Evolutionary conservation across 495 filamentous ascomycete species (phyloP).

Genomic region (Lepraria neglecta): DNA sequence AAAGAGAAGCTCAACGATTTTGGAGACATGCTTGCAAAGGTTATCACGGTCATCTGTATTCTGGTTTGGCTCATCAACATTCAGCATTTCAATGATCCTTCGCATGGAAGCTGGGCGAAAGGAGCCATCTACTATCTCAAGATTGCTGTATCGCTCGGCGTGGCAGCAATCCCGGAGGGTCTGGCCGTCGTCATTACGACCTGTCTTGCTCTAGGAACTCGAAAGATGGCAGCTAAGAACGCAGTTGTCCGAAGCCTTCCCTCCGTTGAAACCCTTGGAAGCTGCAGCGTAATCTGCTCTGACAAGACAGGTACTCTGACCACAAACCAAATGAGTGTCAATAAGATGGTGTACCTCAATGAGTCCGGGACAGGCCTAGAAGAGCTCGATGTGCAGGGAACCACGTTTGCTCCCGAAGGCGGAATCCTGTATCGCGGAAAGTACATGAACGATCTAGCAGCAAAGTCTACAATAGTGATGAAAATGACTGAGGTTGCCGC

Average conservation of each 20-base stretch:
- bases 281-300: slow-evolving; percentile 99
- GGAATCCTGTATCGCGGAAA: slow-evolving; percentile 62
- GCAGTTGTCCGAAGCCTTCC: slow-evolving; percentile 93
- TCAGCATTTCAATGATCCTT: slow-evolving; percentile 88
- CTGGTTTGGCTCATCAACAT: slow-evolving; percentile 98
- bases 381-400: slow-evolving; percentile 87
- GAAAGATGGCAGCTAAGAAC: slow-evolving; percentile 98
- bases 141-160: slow-evolving; percentile 97
- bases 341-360: slow-evolving; percentile 78
- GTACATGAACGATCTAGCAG: slow-evolving; percentile 58
- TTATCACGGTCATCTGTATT: slow-evolving; percentile 94
- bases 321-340: slow-evolving; percentile 99
- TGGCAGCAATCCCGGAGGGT: slow-evolving; percentile 96
- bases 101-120: slow-evolving; percentile 91
- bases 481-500: slow-evolving; percentile 84
- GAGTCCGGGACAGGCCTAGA: slow-evolving; percentile 67
- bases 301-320: slow-evolving; percentile 99
- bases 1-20: slow-evolving; percentile 99
- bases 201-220: slow-evolving; percentile 87
- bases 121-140: slow-evolving; percentile 99
- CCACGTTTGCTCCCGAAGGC: slow-evolving; percentile 84
- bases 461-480: slow-evolving; percentile 67
- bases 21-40: slow-evolving; percentile 92
- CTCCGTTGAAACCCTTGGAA: slow-evolving; percentile 95
- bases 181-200: slow-evolving; percentile 97